Evolutionary conservation across 306 rosid genomes (phyloP), one percentile per base, ranked within the genome.

Genomic region (Alnus glutinosa): DNA sequence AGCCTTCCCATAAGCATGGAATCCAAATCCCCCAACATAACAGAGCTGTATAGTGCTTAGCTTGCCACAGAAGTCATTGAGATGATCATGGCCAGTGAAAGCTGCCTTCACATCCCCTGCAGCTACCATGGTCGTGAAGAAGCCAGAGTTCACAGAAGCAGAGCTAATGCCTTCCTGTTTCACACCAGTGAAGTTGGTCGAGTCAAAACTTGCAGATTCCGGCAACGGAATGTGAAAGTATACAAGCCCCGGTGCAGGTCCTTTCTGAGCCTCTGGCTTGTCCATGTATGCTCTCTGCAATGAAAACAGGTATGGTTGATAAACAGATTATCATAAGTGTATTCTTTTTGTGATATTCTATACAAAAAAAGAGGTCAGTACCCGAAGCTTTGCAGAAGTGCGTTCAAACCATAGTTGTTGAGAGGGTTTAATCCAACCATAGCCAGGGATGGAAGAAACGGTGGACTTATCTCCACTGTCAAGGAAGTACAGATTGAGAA

Each of bases 351-450:
- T 9, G 42, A 62, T 62, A 10, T 5, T 28, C 19, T 44, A 69
- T 42, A 42, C 47, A 46, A 13, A 42, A 18, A 67, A 55, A 78
- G 34, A 71, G 57, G 51, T 39, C 54, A 59, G 82, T 81, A 95
- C 99, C 96, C 5, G 75, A 70, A 95, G 99, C 71, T 77, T 88
- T 55, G 77, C 77, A 19, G 99, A 93, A 18, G 92, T 90, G 63
- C 66, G 76, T 73, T 93, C 83, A 73, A 93, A 93, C 99, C 99
- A 95, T 78, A 83, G 80, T 84, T 95, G 94, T 77, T 95, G 99
- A 61, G 99, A 95, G 57, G 97, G 88, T 80, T 91, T 95, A 85
- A 95, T 91, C 99, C 99, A 95, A 71, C 89, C 99, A 79, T 95
- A 95, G 68, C 92, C 89, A 85, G 9, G 16, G 55, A 95, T 91